Percentiles rank a stretch among this genome's conserved stretches.
Conservation (phyloP, 2,329 filamentous ascomycete species). For the Nemania sp. region DNA sequence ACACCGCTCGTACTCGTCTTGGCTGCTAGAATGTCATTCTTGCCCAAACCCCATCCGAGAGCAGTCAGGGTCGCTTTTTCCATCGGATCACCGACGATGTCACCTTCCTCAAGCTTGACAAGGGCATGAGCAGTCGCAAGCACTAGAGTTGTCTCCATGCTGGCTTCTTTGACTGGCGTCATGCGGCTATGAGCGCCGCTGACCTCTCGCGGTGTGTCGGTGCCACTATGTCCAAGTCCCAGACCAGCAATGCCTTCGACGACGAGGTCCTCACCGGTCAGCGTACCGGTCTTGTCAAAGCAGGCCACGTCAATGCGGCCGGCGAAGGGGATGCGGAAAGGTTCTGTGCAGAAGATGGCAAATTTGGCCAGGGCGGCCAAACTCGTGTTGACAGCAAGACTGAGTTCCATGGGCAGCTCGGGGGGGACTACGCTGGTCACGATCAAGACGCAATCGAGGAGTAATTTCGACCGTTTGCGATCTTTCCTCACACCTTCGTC, state of each 20-base stretch:
- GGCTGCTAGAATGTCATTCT: conserved; percentile 79
- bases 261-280: conserved; percentile 94
- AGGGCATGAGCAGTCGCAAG: conserved; percentile 93
- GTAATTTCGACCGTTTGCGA: conserved; percentile 93
- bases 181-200: conserved; percentile 85
- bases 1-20: conserved; percentile 57
- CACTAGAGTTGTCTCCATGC: conserved; percentile 85
- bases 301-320: conserved; percentile 95
- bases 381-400: conserved; percentile 95
- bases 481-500: conserved; percentile 92
- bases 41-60: conserved; percentile 90
- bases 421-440: conserved; percentile 98
- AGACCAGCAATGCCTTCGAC: conserved; percentile 96
- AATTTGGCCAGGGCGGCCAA: conserved; percentile 91
- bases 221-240: conserved; percentile 68
- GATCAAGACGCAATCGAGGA: conserved; percentile 96
- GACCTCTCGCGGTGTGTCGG: conserved; percentile 66
- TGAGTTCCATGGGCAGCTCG: conserved; percentile 97
- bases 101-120: conserved; percentile 94
- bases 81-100: conserved; percentile 98
- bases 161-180: conserved; percentile 68
- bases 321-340: conserved; percentile 95
- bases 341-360: conserved; percentile 98
- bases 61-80: conserved; percentile 92
- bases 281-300: conserved; percentile 97